Evolutionary conservation across 768 basidiomycete genomes (phyloP).

Genomic region (Cyathus striatus): DNA sequence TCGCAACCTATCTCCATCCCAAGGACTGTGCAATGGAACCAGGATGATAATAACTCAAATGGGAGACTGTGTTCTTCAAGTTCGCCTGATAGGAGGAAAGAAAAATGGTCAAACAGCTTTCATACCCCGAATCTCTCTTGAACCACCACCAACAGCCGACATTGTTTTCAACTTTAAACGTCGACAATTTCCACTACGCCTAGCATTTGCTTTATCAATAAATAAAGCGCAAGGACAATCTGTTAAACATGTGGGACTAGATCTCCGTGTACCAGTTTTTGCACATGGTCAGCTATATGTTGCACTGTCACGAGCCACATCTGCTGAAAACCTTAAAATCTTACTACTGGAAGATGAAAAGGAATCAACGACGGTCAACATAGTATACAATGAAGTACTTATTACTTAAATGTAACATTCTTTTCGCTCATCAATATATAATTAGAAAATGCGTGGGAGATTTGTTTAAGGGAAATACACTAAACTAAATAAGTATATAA

Average conservation of each 20-base stretch:
- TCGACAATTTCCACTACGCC: slow-evolving; percentile 33
- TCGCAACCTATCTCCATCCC: slow-evolving; percentile 26
- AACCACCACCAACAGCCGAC: slow-evolving; percentile 5
- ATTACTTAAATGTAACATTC: no score
- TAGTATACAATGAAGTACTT: slow-evolving; percentile 15
- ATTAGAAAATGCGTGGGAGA: no score
- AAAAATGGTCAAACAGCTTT: slow-evolving; percentile 22
- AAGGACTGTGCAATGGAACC: slow-evolving; percentile 31
- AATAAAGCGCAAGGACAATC: slow-evolving; percentile 45
- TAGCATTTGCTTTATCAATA: slow-evolving; percentile 39
- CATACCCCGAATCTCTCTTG: slow-evolving; percentile 24
- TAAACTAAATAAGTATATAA: no score
- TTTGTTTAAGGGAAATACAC: no score
- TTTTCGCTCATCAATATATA: no score
- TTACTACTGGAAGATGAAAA: slow-evolving; percentile 5
- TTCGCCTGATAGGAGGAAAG: slow-evolving; percentile 22
- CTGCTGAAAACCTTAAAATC: slow-evolving; percentile 17
- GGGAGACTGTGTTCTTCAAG: slow-evolving; percentile 22
- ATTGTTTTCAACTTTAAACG: slow-evolving; percentile 16
- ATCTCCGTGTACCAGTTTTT: slow-evolving; percentile 29
- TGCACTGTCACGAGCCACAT: slow-evolving; percentile 32
- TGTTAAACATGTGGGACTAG: slow-evolving; percentile 31
- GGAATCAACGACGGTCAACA: slow-evolving; percentile 5
- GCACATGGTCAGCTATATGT: slow-evolving; percentile 43
- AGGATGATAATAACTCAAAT: slow-evolving; percentile 18